Evolutionary conservation across 2,329 filamentous ascomycete species (phyloP).

Genomic region (Thermoascus crustaceus): DNA sequence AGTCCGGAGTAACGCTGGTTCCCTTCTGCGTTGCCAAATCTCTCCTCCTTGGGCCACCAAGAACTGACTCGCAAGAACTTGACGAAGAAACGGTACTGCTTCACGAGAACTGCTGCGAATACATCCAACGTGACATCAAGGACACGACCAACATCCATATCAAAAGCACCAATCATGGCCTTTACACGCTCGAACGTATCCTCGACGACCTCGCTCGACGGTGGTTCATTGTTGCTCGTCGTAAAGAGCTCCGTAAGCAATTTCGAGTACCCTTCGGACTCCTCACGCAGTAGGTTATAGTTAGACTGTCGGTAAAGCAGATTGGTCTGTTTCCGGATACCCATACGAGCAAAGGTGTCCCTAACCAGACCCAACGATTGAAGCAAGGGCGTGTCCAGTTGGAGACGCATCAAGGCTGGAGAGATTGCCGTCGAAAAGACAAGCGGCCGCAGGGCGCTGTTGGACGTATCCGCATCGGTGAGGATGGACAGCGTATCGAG

Average conservation of each 20-base stretch:
- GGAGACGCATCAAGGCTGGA: slow-evolving; percentile 63
- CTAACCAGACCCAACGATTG: slow-evolving; percentile 71
- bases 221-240: slow-evolving; percentile 65
- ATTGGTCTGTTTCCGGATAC: slow-evolving; percentile 85
- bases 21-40: slow-evolving; percentile 30
- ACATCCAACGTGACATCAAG: slow-evolving; percentile 93
- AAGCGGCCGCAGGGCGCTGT: slow-evolving; percentile 55
- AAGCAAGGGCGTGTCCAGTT: slow-evolving; percentile 72
- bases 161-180: slow-evolving; percentile 91
- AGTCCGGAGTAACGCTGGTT: slow-evolving; percentile 49
- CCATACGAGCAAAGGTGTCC: slow-evolving; percentile 73
- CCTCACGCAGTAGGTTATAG: slow-evolving; percentile 90
- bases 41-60: slow-evolving; percentile 79
- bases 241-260: slow-evolving; percentile 93
- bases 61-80: slow-evolving; percentile 86
- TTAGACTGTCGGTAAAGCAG: slow-evolving; percentile 91
- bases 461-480: slow-evolving; percentile 60
- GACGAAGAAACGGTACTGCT: slow-evolving; percentile 88
- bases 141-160: slow-evolving; percentile 89
- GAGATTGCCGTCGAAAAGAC: slow-evolving; percentile 66
- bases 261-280: slow-evolving; percentile 95
- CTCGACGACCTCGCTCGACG: slow-evolving; percentile 67
- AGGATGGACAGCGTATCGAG: slow-evolving; percentile 76
- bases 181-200: slow-evolving; percentile 89
- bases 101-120: slow-evolving; percentile 86